These are phyloP conservation scores for Daldinia childiae DNA, from an alignment of 495 filamentous ascomycete genomes.

Conservation along the genomic window DNA sequence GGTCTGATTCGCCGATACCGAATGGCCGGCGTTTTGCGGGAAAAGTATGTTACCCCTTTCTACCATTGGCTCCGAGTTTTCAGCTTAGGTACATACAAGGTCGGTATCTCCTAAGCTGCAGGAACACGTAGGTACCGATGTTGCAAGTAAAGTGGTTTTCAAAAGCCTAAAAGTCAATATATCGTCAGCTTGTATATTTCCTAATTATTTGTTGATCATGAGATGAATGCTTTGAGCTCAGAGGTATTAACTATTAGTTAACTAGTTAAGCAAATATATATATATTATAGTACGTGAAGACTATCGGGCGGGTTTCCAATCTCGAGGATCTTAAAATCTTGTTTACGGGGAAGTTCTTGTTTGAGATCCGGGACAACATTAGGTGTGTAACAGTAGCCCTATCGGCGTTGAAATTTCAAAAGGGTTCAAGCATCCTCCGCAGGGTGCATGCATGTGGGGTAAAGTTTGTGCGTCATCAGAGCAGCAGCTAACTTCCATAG, in stretches of 20 bases:
- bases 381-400: constrained; percentile 23
- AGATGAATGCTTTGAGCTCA: neutral
- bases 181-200: neutral
- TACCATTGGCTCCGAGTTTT: constrained; percentile 2
- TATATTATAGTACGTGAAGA: neutral
- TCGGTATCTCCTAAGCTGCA: constrained; percentile 7
- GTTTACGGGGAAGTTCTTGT: neutral
- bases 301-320: neutral
- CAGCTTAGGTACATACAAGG: neutral
- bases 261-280: neutral
- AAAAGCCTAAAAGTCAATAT: neutral
- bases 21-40: neutral
- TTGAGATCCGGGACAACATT: constrained; percentile 7
- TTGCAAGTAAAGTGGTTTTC: neutral
- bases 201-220: neutral
- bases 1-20: neutral
- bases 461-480: constrained; percentile 24
- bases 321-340: neutral
- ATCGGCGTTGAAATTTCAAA: constrained; percentile 15
- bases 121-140: constrained; percentile 26
- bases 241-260: neutral
- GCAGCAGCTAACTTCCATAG: constrained; percentile 1
- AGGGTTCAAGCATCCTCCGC: constrained; percentile 19
- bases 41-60: constrained; percentile 2
- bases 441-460: constrained; percentile 33